These are phyloP conservation scores for Scenedesmus sp. DNA, from an alignment of 163 green algal species.

Conservation along the genomic window DNA sequence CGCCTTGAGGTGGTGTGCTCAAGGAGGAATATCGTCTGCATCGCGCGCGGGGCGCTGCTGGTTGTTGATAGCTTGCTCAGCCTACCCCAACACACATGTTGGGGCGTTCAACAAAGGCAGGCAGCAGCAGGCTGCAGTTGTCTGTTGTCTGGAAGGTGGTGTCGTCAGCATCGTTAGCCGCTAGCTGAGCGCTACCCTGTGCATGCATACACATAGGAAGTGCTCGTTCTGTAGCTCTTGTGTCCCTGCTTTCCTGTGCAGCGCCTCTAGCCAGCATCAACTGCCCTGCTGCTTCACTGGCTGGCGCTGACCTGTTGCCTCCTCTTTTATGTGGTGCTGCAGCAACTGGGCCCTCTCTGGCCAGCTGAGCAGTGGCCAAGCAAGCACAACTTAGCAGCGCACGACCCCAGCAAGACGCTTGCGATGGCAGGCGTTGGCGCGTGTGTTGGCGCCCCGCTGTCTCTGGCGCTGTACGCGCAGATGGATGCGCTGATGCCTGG, in stretches of 20 bases:
- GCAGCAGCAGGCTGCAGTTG: neutral
- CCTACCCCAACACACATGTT: neutral
- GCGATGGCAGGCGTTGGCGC: constrained; percentile 45
- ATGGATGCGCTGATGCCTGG: constrained; percentile 34
- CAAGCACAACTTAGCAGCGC: constrained; percentile 18
- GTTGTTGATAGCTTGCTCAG: neutral
- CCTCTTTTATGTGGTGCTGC: neutral
- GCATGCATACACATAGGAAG: neutral
- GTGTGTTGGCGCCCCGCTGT: constrained; percentile 20
- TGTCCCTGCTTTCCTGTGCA: no score
- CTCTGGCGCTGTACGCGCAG: constrained; percentile 22
- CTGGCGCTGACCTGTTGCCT: neutral
- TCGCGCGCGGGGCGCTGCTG: neutral
- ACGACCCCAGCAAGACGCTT: constrained; percentile 42
- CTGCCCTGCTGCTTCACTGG: neutral
- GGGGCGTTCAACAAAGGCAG: neutral
- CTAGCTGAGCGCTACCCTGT: neutral
- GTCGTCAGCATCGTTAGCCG: neutral
- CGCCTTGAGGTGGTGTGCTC: neutral
- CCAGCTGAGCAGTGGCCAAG: constrained; percentile 4
- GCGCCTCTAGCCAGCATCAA: neutral
- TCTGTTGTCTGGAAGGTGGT: neutral
- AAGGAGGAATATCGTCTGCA: neutral
- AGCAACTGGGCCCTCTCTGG: constrained; percentile 27
- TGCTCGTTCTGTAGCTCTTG: neutral